Evolutionary conservation across 2,329 filamentous ascomycete species (phyloP).

Genomic region (Fusarium globosum): DNA sequence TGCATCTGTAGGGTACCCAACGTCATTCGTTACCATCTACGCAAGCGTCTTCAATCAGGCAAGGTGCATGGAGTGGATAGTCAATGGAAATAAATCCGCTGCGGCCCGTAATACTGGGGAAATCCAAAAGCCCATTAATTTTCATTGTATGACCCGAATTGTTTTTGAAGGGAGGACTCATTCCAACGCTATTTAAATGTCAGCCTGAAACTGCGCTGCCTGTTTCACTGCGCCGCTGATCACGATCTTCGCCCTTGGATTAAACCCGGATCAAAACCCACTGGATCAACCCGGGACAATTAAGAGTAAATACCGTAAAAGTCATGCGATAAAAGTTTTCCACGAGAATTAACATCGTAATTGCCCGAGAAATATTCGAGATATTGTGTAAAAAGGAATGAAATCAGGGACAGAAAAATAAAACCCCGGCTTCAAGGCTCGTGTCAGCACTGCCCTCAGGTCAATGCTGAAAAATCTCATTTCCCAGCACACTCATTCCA

Average conservation of each 20-base stretch:
- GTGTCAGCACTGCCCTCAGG: neutral
- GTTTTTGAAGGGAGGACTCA: neutral
- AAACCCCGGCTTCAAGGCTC: neutral
- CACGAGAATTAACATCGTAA: neutral
- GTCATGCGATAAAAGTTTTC: slow-evolving; percentile 2
- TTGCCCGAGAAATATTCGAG: slow-evolving; percentile 10
- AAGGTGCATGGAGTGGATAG: neutral
- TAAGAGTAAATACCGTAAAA: neutral
- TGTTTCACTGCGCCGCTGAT: slow-evolving; percentile 13
- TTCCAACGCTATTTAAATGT: slow-evolving; percentile 3
- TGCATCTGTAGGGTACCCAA: neutral
- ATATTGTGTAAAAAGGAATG: neutral
- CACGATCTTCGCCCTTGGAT: neutral
- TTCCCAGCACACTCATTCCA: slow-evolving; percentile 20
- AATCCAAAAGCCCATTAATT: neutral
- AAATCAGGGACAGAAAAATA: neutral
- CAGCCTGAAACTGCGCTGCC: slow-evolving; percentile 7
- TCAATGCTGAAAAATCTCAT: neutral
- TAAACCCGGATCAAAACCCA: neutral
- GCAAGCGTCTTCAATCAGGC: neutral
- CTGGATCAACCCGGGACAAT: neutral
- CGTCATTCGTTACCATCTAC: neutral
- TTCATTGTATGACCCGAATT: neutral
- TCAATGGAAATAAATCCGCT: neutral
- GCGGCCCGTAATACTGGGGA: neutral